Evolutionary conservation across 2,329 filamentous ascomycete genomes (phyloP).

Genomic region (Dothistroma septosporum): DNA sequence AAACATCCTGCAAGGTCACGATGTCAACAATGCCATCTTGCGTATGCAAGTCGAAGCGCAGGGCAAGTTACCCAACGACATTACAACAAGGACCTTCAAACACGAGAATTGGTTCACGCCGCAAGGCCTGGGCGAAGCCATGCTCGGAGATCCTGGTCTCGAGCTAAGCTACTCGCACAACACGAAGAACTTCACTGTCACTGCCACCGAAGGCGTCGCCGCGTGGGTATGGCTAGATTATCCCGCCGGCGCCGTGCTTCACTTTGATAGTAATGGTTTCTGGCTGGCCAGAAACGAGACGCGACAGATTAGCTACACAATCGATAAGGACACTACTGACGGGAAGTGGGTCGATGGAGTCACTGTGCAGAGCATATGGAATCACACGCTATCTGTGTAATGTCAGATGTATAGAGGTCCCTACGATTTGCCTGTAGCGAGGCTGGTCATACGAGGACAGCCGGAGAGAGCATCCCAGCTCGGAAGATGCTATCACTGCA

Average conservation of each 20-base stretch:
- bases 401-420: neutral
- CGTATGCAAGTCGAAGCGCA: slow-evolving; percentile 43
- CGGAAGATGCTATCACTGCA: no score
- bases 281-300: slow-evolving; percentile 45
- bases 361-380: slow-evolving; percentile 52
- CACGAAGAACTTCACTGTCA: slow-evolving; percentile 43
- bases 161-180: slow-evolving; percentile 34
- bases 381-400: slow-evolving; percentile 35
- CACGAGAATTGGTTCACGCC: slow-evolving; percentile 53
- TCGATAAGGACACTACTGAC: slow-evolving; percentile 44
- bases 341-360: slow-evolving; percentile 47
- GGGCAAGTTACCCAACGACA: slow-evolving; percentile 47
- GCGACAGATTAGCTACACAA: slow-evolving; percentile 44
- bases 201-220: slow-evolving; percentile 47
- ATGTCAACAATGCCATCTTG: slow-evolving; percentile 41
- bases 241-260: slow-evolving; percentile 46
- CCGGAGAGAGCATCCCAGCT: no score
- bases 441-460: no score
- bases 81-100: slow-evolving; percentile 40
- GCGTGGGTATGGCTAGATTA: slow-evolving; percentile 56
- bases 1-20: slow-evolving; percentile 31
- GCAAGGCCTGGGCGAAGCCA: slow-evolving; percentile 43
- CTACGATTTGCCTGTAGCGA: neutral
- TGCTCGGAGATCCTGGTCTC: slow-evolving; percentile 49
- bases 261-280: slow-evolving; percentile 54